Percentiles rank a stretch among this genome's conserved stretches.
These are phyloP conservation scores for Pseudopyrenochaeta lycopersici DNA, from an alignment of 2,329 filamentous ascomycete genomes.

Conservation along the genomic window DNA sequence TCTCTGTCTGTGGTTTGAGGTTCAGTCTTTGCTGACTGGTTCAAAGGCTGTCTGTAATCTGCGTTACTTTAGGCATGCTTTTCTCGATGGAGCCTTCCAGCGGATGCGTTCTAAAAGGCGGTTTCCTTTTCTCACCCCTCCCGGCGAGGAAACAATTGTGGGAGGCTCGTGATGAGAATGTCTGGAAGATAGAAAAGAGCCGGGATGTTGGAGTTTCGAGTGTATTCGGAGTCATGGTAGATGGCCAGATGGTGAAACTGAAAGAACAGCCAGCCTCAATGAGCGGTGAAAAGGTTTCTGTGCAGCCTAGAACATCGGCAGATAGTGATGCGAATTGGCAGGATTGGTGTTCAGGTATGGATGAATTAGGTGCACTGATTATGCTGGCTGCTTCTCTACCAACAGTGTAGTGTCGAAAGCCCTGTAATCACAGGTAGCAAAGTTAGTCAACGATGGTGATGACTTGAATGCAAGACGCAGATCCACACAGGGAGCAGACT, in stretches of 20 bases:
- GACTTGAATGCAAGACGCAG: no score
- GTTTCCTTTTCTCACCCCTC: constrained; percentile 54
- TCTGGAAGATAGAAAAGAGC: constrained; percentile 48
- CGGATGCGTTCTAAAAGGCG: constrained; percentile 46
- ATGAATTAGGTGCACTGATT: constrained; percentile 56
- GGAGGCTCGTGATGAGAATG: constrained; percentile 51
- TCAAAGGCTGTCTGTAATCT: constrained; percentile 51
- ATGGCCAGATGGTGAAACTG: constrained; percentile 46
- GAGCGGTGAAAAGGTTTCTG: constrained; percentile 21
- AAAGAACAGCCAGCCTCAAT: constrained; percentile 31
- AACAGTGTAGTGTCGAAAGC: no score
- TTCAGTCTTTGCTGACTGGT: background rate
- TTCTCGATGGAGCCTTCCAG: constrained; percentile 54
- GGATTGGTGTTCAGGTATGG: constrained; percentile 58
- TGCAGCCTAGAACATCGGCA: constrained; percentile 12
- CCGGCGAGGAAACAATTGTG: constrained; percentile 55
- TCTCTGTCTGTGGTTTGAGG: background rate
- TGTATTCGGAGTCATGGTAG: constrained; percentile 41
- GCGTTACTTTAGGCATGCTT: constrained; percentile 54
- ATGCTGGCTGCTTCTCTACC: constrained; percentile 55
- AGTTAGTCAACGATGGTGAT: no score
- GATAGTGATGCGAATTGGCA: constrained; percentile 47
- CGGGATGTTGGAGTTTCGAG: constrained; percentile 25
- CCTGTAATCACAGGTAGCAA: no score
- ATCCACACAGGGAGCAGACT: no score